phyloP scores from a whole-genome alignment of 306 rosid species.

The Quercus robur region DNA sequence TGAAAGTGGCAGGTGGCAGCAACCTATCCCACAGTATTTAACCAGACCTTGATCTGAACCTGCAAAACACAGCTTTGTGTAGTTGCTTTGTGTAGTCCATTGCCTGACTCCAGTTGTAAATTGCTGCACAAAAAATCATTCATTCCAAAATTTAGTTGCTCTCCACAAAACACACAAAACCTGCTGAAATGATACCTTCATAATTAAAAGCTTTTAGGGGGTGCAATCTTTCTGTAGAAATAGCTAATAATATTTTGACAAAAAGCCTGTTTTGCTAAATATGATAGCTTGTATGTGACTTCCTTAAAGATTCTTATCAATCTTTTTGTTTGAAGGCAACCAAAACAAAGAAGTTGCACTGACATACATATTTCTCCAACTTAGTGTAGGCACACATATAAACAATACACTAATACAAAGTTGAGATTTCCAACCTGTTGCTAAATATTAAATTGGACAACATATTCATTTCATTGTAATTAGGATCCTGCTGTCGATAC shows the following conservation, averaged over 20 bases:
- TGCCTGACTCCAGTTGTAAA: not conserved
- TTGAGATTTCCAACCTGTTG: not conserved
- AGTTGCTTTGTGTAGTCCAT: not conserved
- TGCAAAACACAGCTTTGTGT: not conserved
- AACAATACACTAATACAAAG: not conserved
- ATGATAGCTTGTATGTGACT: not conserved
- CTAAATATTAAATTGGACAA: not conserved
- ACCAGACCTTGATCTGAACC: not conserved
- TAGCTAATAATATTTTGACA: not conserved
- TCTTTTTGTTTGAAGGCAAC: not conserved
- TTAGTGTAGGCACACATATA: not conserved
- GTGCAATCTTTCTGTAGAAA: not conserved
- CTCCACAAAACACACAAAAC: not conserved
- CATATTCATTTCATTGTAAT: not conserved
- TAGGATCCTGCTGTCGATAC: constrained; percentile 13
- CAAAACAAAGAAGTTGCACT: not conserved
- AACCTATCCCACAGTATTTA: not conserved
- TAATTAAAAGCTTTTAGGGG: not conserved
- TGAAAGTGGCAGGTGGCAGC: not conserved
- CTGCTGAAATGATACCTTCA: not conserved
- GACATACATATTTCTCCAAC: not conserved
- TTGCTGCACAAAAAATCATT: not conserved
- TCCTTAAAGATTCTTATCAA: not conserved
- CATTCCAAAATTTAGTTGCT: not conserved
- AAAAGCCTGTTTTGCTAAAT: not conserved